A percentile compares a stretch with the other conserved stretches of the same genome.
phyloP scores from a whole-genome alignment of 768 basidiomycete species.

The Boletus edulis region DNA sequence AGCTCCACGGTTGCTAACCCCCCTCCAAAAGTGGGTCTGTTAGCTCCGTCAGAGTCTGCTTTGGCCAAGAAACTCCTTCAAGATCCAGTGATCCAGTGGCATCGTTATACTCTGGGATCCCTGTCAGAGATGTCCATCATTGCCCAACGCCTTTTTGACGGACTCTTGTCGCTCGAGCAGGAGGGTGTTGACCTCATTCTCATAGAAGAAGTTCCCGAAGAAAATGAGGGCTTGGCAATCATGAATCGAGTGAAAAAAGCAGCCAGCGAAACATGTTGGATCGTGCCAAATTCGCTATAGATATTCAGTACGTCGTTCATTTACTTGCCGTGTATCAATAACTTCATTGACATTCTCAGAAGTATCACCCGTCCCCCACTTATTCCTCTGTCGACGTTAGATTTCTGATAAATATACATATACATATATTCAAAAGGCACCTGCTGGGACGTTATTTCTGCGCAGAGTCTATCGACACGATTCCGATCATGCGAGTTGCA shows the following conservation, averaged over 20 bases:
- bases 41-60: slow-evolving; percentile 60
- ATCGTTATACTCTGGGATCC: slow-evolving; percentile 49
- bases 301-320: slow-evolving; percentile 13
- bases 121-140: slow-evolving; percentile 58
- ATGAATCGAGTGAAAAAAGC: slow-evolving; percentile 96
- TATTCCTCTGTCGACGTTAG: background rate
- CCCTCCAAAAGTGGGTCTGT: slow-evolving; percentile 56
- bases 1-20: slow-evolving; percentile 4
- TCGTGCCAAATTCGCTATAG: slow-evolving; percentile 17
- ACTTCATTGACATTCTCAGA: background rate
- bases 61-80: slow-evolving; percentile 30
- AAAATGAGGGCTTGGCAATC: slow-evolving; percentile 82
- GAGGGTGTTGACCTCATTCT: slow-evolving; percentile 79
- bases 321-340: background rate
- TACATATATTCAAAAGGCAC: background rate
- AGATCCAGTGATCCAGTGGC: slow-evolving; percentile 49
- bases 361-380: background rate
- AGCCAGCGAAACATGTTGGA: slow-evolving; percentile 54
- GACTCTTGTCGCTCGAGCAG: slow-evolving; percentile 74
- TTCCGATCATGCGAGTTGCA: background rate
- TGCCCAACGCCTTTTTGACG: slow-evolving; percentile 85
- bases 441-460: no score
- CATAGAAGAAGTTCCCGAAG: slow-evolving; percentile 80
- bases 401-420: background rate
- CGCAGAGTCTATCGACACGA: slow-evolving; percentile 1